A percentile compares a stretch with the other conserved stretches of the same genome.
phyloP scores from a whole-genome alignment of 495 filamentous ascomycete species.

The Trypethelium eluteriae region DNA sequence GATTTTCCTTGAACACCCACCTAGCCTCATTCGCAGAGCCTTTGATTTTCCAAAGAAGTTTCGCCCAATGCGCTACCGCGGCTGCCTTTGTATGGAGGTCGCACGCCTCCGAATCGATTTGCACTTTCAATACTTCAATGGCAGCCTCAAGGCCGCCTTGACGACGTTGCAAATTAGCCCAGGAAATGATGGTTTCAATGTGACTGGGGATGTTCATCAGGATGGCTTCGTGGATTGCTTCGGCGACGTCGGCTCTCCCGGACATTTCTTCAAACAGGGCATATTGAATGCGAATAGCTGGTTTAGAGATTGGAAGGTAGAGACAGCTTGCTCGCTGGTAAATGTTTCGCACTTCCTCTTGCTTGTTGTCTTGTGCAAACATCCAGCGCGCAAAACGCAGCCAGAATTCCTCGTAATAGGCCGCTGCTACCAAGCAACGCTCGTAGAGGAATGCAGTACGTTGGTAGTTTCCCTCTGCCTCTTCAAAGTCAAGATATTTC shows the following conservation, averaged over 20 bases:
- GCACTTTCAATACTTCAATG: conserved; percentile 72
- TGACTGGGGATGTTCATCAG: conserved; percentile 62
- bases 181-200: conserved; percentile 77
- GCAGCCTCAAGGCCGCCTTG: conserved; percentile 80
- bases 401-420: conserved; percentile 97
- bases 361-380: conserved; percentile 68
- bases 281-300: conserved; percentile 77
- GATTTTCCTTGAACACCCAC: conserved; percentile 71
- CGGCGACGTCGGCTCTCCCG: conserved; percentile 65
- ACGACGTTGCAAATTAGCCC: conserved; percentile 82
- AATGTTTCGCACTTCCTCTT: conserved; percentile 87
- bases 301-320: conserved; percentile 75
- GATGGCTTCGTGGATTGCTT: conserved; percentile 76
- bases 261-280: conserved; percentile 89
- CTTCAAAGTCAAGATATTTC: conserved; percentile 96
- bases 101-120: conserved; percentile 62
- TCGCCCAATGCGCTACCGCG: conserved; percentile 83
- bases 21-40: conserved; percentile 79
- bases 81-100: conserved; percentile 79
- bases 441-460: conserved; percentile 84
- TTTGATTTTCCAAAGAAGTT: conserved; percentile 83
- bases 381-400: conserved; percentile 97
- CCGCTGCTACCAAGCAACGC: conserved; percentile 83
- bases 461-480: conserved; percentile 67
- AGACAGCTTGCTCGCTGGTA: conserved; percentile 80